Base-by-base conservation (phyloP, 2,329 filamentous ascomycete species). In the Sclerotinia sclerotiorum region DNA sequence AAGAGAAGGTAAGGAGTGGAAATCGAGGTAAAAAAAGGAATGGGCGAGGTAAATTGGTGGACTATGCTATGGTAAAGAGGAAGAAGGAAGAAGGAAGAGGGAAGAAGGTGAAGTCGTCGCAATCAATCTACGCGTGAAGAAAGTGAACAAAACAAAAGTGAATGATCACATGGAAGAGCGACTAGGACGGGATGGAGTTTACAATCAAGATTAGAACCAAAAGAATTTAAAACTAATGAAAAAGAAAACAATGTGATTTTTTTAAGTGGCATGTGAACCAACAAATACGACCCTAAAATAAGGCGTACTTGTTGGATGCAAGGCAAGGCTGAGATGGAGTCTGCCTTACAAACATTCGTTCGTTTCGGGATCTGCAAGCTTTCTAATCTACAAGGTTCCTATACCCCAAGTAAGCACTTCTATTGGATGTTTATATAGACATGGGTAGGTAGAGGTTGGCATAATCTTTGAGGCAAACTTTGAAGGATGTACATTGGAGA, bases 341-440 rank as follows among this genome's bases (percentile, higher is more conserved):
- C 5, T 32, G 57, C 57, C 42, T 60, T 27, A 46, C 35, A 58
- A 58, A 44, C 55, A 19, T 13, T 58, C 42, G 55, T 35, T 58
- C 8, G 55, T 44, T 27, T 44, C 15, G 35, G 6, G 46, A 46
- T 27, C 24, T 60, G 57, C 57, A 60, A 32, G 42, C 5, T 21
- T 19, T 24, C 7, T n/a, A 27, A 42, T 58, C 15, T 58, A 35
- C 24, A 44, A 44, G 3, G 15, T 11, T 7, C 15, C 35, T 3
- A 19, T 42, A 42, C 15, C 11, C 46, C 57, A 5, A 15, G 42
- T 29, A 46, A 15, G 57, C 29, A 21, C 15, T 46, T 46, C 24
- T 32, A 60, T 60, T 60, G 57, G 57, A 46, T 60, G 6, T 17
- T 32, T 13, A 2, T 13, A 46, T 32, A 46, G 2, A 46, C 24